Evolutionary conservation across 768 basidiomycete genomes (phyloP), one percentile per base, ranked within the genome.

Genomic region (Mycena rebaudengoi): DNA sequence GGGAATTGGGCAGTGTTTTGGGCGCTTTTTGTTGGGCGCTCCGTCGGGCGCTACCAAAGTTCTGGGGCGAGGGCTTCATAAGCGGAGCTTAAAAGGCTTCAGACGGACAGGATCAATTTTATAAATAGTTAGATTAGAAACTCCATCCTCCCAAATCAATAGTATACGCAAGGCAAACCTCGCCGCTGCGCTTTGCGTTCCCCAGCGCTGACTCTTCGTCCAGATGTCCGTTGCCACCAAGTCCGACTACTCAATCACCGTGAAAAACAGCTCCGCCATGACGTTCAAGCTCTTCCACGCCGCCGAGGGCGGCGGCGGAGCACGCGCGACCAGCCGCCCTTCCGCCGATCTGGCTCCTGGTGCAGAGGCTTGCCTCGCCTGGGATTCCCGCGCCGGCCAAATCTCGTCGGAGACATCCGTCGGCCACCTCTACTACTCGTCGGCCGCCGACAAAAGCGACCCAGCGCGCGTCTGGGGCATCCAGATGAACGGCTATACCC

Each of bases 381-480:
- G 56, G 56, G 13, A 49, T 45, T 39, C 45, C 2, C 8, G 6
- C 7, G 52, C 35, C 20, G 56, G 45, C 16, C 14, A 48, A 18
- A 23, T 39, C 28, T 37, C 45, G n/a, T 12, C 1, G 11, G 46
- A 40, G 33, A 58, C 46, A 33, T 39, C 56, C 28, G 33, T 37
- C 23, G 56, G 56, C 25, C 56, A 58, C 35, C 8, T 58, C 20
- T 49, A 58, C 56, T 58, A 58, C 35, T 58, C 33, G 16, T 7
- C 41, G 5, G 14, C 18, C 23, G 40, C 16, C 43, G 28, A n/a
- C 7, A 43, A 32, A 3, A 12, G n/a, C 18, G 21, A 46, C 45
- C 33, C 44, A 14, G 7, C 33, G 8, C 45, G 56, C 16, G 45
- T 58, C 23, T 58, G 56, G 56, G 56, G 56, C 10, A 29, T 48